Conservation (phyloP, 305 asterid species). For the Andrographis paniculata region DNA sequence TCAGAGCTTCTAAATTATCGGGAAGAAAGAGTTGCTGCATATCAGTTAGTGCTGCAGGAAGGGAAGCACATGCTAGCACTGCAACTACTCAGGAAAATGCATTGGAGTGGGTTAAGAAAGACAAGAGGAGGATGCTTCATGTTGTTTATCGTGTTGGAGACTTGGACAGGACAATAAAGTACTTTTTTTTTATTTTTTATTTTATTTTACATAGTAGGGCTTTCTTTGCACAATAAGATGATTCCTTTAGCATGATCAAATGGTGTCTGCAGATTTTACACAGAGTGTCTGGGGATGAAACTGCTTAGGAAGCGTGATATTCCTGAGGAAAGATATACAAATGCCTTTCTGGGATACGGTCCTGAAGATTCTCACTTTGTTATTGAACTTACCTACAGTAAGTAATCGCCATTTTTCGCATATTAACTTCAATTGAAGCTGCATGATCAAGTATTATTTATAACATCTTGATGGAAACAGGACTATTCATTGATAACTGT, state of each 20-base stretch:
- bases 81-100: slow-evolving; percentile 55
- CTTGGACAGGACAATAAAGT: slow-evolving; percentile 95
- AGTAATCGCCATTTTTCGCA: slow-evolving; percentile 20
- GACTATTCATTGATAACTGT: not conserved
- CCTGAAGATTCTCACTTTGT: slow-evolving; percentile 98
- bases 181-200: slow-evolving; percentile 17
- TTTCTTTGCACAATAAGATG: slow-evolving; percentile 10
- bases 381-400: slow-evolving; percentile 94
- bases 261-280: slow-evolving; percentile 72
- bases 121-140: slow-evolving; percentile 93
- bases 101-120: slow-evolving; percentile 82
- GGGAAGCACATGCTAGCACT: slow-evolving; percentile 57
- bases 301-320: slow-evolving; percentile 88
- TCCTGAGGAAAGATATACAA: slow-evolving; percentile 92
- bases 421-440: not conserved
- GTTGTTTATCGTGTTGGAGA: slow-evolving; percentile 99
- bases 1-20: slow-evolving; percentile 40
- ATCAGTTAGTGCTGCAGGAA: slow-evolving; percentile 44
- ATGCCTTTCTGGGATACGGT: slow-evolving; percentile 98
- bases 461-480: not conserved
- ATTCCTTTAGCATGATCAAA: slow-evolving; percentile 13
- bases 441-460: not conserved
- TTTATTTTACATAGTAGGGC: slow-evolving; percentile 11
- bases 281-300: slow-evolving; percentile 97
- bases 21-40: slow-evolving; percentile 29